phyloP scores from a whole-genome alignment of 371 early-diverging fungal species.

The Entomophthora muscae region DNA sequence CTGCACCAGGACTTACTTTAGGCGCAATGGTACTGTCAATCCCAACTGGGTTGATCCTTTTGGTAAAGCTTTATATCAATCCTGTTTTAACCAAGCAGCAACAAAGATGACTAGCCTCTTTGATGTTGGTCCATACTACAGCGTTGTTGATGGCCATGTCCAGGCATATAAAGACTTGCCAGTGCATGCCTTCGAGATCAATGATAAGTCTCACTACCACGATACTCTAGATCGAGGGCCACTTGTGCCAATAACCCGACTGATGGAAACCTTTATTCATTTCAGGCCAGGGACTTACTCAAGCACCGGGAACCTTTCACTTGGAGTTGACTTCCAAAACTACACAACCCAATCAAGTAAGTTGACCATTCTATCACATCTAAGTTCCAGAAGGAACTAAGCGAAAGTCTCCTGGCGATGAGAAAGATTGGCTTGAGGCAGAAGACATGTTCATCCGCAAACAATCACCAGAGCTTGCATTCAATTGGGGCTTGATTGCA shows the following conservation, averaged over 20 bases:
- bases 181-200: background rate
- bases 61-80: background rate
- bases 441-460: background rate
- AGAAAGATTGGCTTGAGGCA: background rate
- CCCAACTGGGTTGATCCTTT: background rate
- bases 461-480: background rate
- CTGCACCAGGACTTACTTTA: background rate
- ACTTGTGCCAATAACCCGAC: background rate
- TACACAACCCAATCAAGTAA: background rate
- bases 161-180: background rate
- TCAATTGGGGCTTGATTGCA: slow-evolving; percentile 3
- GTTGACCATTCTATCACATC: background rate
- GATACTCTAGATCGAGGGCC: background rate
- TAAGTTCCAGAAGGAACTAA: background rate
- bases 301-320: background rate
- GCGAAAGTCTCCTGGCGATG: background rate
- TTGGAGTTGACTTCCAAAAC: background rate
- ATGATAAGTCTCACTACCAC: background rate
- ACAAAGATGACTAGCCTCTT: background rate
- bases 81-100: background rate
- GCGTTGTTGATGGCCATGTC: background rate
- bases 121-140: background rate
- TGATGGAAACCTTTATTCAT: background rate
- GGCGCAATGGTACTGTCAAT: background rate
- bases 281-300: background rate